These are phyloP conservation scores for Tetrapisispora iriomotensis DNA, from an alignment of 805 yeast genomes.

Conservation along the genomic window DNA sequence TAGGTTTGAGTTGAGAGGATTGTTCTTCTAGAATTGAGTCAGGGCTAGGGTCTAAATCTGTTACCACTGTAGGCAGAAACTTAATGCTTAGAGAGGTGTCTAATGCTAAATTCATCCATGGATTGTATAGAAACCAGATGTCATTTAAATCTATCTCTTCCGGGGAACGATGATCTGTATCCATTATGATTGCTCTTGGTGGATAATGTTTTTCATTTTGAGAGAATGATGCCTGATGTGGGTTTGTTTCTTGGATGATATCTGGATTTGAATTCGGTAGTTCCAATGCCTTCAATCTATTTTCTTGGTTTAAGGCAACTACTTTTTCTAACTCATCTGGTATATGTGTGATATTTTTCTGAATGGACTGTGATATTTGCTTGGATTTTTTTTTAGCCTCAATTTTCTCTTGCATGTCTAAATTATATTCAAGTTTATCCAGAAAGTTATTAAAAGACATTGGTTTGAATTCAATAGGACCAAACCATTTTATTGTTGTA, in stretches of 20 bases:
- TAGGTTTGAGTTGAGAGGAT: no score
- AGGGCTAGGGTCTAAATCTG: background rate
- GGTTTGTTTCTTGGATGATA: background rate
- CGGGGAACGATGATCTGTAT: slow-evolving; percentile 9
- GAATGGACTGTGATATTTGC: background rate
- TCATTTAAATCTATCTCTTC: slow-evolving; percentile 23
- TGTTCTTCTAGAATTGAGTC: no score
- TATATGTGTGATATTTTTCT: slow-evolving; percentile 11
- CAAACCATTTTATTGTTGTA: slow-evolving; percentile 52
- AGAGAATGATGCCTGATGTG: background rate
- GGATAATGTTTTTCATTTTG: slow-evolving; percentile 7
- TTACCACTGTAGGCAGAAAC: slow-evolving; percentile 25
- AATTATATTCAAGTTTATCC: slow-evolving; percentile 24
- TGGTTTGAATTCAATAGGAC: slow-evolving; percentile 50
- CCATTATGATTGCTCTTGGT: slow-evolving; percentile 16
- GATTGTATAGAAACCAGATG: slow-evolving; percentile 27
- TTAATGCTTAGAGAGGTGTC: slow-evolving; percentile 30
- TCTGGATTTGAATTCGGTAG: background rate
- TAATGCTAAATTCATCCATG: slow-evolving; percentile 29
- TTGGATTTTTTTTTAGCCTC: slow-evolving; percentile 10
- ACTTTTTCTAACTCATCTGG: slow-evolving; percentile 10
- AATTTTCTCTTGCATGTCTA: slow-evolving; percentile 23
- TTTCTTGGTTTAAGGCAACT: slow-evolving; percentile 11
- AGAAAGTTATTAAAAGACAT: slow-evolving; percentile 35
- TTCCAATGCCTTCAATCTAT: slow-evolving; percentile 9